Evolutionary conservation across 148 eudicot species (phyloP).

Genomic region (Salicornia ramosissima): DNA sequence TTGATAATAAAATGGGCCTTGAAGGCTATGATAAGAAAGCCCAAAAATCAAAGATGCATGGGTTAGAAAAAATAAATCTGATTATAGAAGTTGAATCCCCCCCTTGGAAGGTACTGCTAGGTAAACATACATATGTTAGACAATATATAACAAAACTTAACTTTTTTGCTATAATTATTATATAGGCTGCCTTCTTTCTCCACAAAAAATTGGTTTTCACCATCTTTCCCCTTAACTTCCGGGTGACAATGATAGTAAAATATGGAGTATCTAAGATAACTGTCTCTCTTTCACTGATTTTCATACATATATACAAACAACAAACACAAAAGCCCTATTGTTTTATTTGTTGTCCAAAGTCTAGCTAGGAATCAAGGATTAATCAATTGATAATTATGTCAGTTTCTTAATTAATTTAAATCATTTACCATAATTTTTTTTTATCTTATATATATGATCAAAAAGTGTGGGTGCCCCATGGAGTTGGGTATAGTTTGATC

Average conservation of each 20-base stretch:
- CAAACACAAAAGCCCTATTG: conserved; percentile 21
- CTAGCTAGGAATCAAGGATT: not conserved
- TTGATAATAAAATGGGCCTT: too few species aligned
- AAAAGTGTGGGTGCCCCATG: too few species aligned
- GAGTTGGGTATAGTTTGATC: too few species aligned
- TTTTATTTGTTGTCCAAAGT: conserved; percentile 21
- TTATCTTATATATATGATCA: too few species aligned
- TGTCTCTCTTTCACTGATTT: not conserved
- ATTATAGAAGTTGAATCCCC: too few species aligned
- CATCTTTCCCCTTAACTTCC: not conserved
- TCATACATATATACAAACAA: not conserved
- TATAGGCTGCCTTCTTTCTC: not conserved
- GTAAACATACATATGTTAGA: not conserved
- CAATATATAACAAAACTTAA: not conserved
- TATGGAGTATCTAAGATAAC: too few species aligned
- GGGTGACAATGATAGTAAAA: conserved; percentile 12
- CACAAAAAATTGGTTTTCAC: not conserved
- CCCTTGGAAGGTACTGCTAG: too few species aligned
- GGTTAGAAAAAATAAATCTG: too few species aligned
- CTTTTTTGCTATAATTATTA: not conserved
- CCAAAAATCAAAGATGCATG: too few species aligned
- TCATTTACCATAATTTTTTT: not conserved
- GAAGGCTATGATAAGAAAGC: too few species aligned
- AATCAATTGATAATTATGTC: conserved; percentile 2
- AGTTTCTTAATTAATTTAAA: too few species aligned